Conservation (phyloP, 805 yeast genomes). For the Myxozyma sirexii region DNA sequence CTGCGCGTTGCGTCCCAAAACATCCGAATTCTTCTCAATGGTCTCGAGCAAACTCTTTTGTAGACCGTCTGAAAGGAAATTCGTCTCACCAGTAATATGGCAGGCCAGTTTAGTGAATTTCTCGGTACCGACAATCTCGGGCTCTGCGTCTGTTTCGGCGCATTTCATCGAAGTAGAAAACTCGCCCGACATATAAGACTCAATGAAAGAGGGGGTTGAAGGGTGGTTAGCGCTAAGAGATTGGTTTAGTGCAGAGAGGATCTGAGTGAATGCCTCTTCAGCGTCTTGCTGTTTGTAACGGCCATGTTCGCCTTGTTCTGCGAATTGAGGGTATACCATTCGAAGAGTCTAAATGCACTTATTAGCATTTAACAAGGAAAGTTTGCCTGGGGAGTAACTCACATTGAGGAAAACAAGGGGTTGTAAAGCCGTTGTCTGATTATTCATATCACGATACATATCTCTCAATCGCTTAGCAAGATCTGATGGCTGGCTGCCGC, state of each 20-base stretch:
- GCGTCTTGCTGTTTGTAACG: conserved; percentile 95
- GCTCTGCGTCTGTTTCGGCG: conserved; percentile 56
- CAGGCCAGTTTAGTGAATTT: conserved; percentile 77
- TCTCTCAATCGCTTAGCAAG: conserved; percentile 42
- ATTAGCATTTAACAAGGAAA: background rate
- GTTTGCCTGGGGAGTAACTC: no score
- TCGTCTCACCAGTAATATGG: conserved; percentile 83
- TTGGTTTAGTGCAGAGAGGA: conserved; percentile 49
- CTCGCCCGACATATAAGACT: conserved; percentile 63
- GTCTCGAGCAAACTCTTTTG: conserved; percentile 71
- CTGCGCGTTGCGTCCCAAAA: conserved; percentile 68
- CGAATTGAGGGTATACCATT: conserved; percentile 80
- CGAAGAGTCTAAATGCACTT: conserved; percentile 45
- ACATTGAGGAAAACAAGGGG: conserved; percentile 65
- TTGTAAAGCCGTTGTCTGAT: conserved; percentile 51
- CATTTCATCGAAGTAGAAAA: conserved; percentile 68
- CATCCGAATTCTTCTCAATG: conserved; percentile 74
- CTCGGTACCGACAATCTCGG: conserved; percentile 51
- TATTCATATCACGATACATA: conserved; percentile 40
- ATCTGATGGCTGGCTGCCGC: conserved; percentile 35
- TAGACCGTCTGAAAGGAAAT: conserved; percentile 85
- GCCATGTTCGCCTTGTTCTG: conserved; percentile 66
- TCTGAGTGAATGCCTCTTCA: conserved; percentile 89
- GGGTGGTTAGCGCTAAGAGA: conserved; percentile 39
- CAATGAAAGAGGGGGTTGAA: conserved; percentile 48